phyloP scores from a whole-genome alignment of 176 grass and related monocot genomes.

The Dactylis glomerata region DNA sequence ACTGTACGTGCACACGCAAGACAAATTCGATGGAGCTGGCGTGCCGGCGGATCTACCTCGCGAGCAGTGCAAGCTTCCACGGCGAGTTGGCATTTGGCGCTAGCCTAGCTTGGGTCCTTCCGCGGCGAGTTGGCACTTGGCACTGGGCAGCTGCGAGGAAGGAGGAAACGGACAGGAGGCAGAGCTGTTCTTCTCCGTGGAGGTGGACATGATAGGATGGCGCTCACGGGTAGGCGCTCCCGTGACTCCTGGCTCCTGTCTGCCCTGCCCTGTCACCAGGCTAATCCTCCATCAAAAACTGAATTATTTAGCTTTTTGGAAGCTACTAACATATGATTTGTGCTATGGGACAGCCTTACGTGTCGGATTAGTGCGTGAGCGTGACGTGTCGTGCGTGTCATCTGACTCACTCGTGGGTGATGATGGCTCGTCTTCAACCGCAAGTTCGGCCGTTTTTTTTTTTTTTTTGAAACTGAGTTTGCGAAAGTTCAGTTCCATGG shows the following conservation, averaged over 20 bases:
- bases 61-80: neutral
- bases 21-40: neutral
- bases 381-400: neutral
- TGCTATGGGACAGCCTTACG: neutral
- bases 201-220: neutral
- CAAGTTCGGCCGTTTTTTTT: neutral
- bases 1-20: neutral
- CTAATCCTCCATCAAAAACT: conserved; percentile 11
- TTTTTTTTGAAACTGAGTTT: neutral
- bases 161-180: neutral
- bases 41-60: conserved; percentile 1
- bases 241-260: conserved; percentile 67
- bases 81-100: neutral
- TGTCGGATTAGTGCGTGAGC: neutral
- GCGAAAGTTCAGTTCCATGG: neutral
- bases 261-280: conserved; percentile 36
- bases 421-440: neutral
- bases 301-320: conserved; percentile 22
- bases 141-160: neutral
- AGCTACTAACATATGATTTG: neutral
- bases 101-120: neutral
- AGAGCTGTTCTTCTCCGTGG: neutral
- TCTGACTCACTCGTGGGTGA: neutral
- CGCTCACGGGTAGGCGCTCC: conserved; percentile 37
- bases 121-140: neutral